These are phyloP conservation scores for Globisporangium yorkense DNA, from an alignment of 352 stramenopile species.

Conservation along the genomic window DNA sequence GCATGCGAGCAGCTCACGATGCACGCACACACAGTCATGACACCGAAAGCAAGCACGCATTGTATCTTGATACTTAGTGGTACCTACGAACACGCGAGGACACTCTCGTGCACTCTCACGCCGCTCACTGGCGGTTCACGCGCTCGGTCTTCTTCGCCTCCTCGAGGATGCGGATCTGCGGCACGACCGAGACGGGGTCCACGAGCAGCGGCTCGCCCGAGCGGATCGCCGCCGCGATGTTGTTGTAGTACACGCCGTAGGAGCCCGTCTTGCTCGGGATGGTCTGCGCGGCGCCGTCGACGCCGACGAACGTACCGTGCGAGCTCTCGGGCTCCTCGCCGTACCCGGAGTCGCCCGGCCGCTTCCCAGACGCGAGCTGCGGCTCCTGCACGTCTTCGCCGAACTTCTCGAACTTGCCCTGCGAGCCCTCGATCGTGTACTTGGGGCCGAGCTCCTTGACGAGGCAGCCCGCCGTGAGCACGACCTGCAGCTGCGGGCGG, in stretches of 20 bases:
- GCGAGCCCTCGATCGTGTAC: slow-evolving; percentile 56
- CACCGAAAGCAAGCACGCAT: too few species aligned
- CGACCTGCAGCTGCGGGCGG: slow-evolving; percentile 40
- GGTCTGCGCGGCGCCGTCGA: slow-evolving; percentile 13
- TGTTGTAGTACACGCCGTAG: slow-evolving; percentile 71
- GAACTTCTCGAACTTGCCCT: slow-evolving; percentile 53
- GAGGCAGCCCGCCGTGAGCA: slow-evolving; percentile 63
- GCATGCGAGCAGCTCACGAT: too few species aligned
- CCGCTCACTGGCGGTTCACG: slow-evolving; percentile 13
- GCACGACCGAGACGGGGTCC: slow-evolving; percentile 38
- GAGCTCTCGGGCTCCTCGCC: slow-evolving; percentile 40
- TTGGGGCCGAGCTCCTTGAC: slow-evolving; percentile 53
- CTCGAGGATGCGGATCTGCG: slow-evolving; percentile 72
- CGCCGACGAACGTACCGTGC: slow-evolving; percentile 37
- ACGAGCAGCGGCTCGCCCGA: slow-evolving; percentile 40
- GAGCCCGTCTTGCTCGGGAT: slow-evolving; percentile 39
- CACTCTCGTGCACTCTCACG: background rate
- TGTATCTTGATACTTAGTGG: too few species aligned
- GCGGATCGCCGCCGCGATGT: slow-evolving; percentile 58
- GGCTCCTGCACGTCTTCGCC: slow-evolving; percentile 63
- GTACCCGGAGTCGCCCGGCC: slow-evolving; percentile 42
- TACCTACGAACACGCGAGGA: too few species aligned
- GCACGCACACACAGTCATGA: too few species aligned
- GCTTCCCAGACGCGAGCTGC: slow-evolving; percentile 43
- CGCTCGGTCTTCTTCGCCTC: slow-evolving; percentile 54